These are phyloP conservation scores for Geosmithia putterillii DNA, from an alignment of 2,329 filamentous ascomycete species.

Conservation along the genomic window DNA sequence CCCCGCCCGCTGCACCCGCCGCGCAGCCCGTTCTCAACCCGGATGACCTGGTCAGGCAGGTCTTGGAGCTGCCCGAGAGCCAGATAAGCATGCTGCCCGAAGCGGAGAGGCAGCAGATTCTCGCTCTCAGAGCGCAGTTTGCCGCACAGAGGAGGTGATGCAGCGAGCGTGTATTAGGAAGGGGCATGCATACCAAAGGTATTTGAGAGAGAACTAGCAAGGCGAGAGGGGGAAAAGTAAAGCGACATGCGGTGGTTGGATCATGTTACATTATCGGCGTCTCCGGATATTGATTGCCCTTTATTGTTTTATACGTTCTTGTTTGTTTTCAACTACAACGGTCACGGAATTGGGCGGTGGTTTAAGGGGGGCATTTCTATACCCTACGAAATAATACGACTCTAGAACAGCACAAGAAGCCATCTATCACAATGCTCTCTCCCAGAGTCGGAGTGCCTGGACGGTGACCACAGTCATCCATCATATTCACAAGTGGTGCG, in stretches of 20 bases:
- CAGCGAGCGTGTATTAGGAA: slow-evolving; percentile 2
- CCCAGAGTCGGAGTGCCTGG: too few species aligned
- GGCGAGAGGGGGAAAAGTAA: not conserved
- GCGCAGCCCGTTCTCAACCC: slow-evolving; percentile 38
- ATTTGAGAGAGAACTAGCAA: not conserved
- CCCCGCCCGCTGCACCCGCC: slow-evolving; percentile 21
- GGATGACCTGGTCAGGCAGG: slow-evolving; percentile 65
- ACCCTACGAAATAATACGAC: not conserved
- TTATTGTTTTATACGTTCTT: not conserved
- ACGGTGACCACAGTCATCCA: too few species aligned
- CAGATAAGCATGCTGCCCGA: slow-evolving; percentile 71
- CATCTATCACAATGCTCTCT: too few species aligned
- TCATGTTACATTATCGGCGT: not conserved
- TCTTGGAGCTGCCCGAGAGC: slow-evolving; percentile 68
- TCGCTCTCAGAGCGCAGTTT: slow-evolving; percentile 60
- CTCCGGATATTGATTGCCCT: not conserved
- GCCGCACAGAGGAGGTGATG: slow-evolving; percentile 23
- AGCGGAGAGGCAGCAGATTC: slow-evolving; percentile 64
- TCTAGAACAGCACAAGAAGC: too few species aligned
- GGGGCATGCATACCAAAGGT: not conserved
- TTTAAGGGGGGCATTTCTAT: not conserved
- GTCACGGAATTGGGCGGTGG: not conserved
- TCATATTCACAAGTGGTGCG: not conserved
- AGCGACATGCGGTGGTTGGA: not conserved
- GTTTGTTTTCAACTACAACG: not conserved